Base-by-base conservation (phyloP, 441 rosid genomes). In the Erodium texanum region DNA sequence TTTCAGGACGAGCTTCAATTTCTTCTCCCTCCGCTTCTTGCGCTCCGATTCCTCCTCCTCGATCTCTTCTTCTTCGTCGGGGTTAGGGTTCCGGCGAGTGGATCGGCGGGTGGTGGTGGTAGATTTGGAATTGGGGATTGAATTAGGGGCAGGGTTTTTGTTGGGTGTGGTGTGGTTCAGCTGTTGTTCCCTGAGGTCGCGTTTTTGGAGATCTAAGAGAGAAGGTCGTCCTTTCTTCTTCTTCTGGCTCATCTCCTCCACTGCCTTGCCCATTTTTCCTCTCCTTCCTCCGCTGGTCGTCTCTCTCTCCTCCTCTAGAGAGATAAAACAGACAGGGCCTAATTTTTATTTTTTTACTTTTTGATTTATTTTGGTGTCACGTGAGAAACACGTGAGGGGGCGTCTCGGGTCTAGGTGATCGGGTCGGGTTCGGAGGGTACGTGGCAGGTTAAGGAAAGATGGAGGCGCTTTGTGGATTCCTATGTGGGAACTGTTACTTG, bases 151-250 rank as follows among this genome's bases (percentile, higher is more conserved):
- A 54, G 80, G 70, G 43, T 41, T 41, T 8, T 38, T 56, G 67
- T 6, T 52, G 52, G n/a, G 9, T 6, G 79, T 14, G 41, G 41
- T 36, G 41, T 36, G 6, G 41, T 36, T n/a, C n/a, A 80, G 70
- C 18, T 80, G 80, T 14, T 81, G 81, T 58, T 78, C 73, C 67
- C 78, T 76, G 62, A 87, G 80, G 68, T 66, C 71, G 32, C 92
- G 86, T 23, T 80, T 84, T 62, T 84, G 82, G 65, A 82, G 86
- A 82, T 85, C 89, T 68, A 85, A 67, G 11, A 87, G 85, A 69
- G 92, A 87, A 56, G 88, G 92, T 16, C 92, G 73, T 9, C 92
- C 92, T 76, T 87, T 87, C 87, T 84, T 87, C 88, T 78, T 83
- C 88, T 71, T 82, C 85, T 23, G 78, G 81, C 71, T 73, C 82